Base-by-base conservation (phyloP, 768 basidiomycete genomes). In the Coprinellus aureogranulatus region DNA sequence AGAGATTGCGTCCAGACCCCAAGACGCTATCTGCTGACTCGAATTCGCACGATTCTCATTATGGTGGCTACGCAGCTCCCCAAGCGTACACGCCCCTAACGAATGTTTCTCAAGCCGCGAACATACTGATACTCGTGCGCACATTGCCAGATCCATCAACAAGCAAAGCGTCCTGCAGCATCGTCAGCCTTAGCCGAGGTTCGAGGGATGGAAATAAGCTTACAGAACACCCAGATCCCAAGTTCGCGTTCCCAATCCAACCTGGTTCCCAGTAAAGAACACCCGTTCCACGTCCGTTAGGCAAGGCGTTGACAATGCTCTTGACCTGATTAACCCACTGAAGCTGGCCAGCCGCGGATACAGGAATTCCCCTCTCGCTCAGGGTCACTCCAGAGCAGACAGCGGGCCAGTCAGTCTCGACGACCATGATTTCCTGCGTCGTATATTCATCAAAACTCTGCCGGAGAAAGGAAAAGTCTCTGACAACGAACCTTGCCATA, bases 241-340 rank as follows among this genome's bases (percentile, higher is more conserved):
- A 60, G 25, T 67, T 72, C 14, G 81, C 83, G 58, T 77, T 84
- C 2, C 82, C 83, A 48, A 86, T 74, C 85, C 85, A 87, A 46
- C 75, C 83, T 22, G 85, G 85, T 61, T 87, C 84, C 85, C 85
- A 87, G 64, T 86, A 86, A n/a, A 81, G 76, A 61, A 81, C 73
- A 3, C 79, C 77, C 41, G 76, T 64, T 10, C 77, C 77, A 67
- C 76, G 80, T 8, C 81, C 77, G 10, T 80, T 79, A n/a, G 80
- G 72, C 2, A 86, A 60, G 3, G 67, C 71, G 20, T 70, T 65
- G 25, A 87, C 64, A 2, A 80, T 77, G 45, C 70, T 75, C 53
- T 72, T 75, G 59, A 86, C 83, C 42, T 76, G 79, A 9, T 72
- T 66, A 4, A 82, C 75, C 83, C 84, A 86, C 0, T 72, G 74